phyloP scores from a whole-genome alignment of 2,329 filamentous ascomycete genomes.

The Penicillium janthinellum region DNA sequence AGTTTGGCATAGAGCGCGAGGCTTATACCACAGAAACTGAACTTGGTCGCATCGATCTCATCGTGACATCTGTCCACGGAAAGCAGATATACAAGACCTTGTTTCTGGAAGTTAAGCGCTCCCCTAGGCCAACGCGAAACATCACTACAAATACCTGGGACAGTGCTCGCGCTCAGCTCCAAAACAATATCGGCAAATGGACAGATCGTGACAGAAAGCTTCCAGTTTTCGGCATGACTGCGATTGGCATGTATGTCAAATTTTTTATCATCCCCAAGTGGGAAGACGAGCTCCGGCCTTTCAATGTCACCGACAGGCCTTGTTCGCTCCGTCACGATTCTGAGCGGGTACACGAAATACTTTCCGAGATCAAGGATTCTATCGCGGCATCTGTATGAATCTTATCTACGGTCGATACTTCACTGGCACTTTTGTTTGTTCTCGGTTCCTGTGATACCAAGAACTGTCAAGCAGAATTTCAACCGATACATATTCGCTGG shows the following conservation, averaged over 20 bases:
- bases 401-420: background rate
- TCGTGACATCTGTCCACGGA: too few relatives aligned
- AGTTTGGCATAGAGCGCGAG: too few relatives aligned
- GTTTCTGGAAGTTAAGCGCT: background rate
- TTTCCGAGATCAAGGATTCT: background rate
- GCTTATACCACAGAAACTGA: too few relatives aligned
- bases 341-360: background rate
- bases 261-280: too few relatives aligned
- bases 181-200: background rate
- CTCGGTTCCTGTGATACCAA: background rate
- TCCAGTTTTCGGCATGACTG: background rate
- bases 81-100: background rate
- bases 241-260: background rate
- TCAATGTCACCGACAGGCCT: background rate
- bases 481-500: background rate
- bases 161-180: background rate
- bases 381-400: background rate
- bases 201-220: background rate
- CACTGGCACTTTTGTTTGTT: background rate
- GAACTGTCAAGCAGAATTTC: background rate
- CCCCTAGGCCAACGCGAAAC: background rate
- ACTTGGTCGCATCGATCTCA: too few relatives aligned
- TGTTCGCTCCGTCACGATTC: background rate
- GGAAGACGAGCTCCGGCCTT: background rate
- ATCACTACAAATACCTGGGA: background rate